These are phyloP conservation scores for Neolecta irregularis DNA, from an alignment of 1,139 yeast genomes.

Conservation along the genomic window DNA sequence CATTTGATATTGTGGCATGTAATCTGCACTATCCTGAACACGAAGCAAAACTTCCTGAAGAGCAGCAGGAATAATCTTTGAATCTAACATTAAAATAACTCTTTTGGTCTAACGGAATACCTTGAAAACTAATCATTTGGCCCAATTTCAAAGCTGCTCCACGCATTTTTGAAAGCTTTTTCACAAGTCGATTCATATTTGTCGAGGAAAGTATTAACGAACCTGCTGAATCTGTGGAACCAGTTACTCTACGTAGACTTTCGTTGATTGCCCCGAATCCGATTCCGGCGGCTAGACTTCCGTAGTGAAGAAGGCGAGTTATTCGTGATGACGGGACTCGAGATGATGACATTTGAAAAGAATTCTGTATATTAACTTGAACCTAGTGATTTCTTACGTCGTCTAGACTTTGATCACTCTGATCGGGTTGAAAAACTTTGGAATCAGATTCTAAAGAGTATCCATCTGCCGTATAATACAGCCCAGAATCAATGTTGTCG, in stretches of 20 bases:
- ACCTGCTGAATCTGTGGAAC: conserved; percentile 29
- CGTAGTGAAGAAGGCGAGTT: conserved; percentile 82
- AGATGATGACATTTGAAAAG: conserved; percentile 23
- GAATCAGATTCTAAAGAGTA: no score
- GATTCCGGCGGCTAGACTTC: conserved; percentile 80
- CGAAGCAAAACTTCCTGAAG: conserved; percentile 63
- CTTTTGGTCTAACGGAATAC: conserved; percentile 19
- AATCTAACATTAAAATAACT: conserved; percentile 19
- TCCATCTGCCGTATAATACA: no score
- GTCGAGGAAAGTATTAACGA: conserved; percentile 57
- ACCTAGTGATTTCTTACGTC: no score
- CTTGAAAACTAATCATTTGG: conserved; percentile 90
- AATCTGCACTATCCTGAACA: conserved; percentile 89
- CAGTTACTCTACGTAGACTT: conserved; percentile 48
- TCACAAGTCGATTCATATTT: conserved; percentile 48
- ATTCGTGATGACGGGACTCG: conserved; percentile 78
- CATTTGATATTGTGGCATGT: conserved; percentile 87
- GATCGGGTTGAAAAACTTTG: no score
- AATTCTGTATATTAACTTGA: no score
- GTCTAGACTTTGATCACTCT: no score
- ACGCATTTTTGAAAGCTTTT: conserved; percentile 80
- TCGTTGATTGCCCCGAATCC: conserved; percentile 76
- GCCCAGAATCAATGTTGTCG: no score
- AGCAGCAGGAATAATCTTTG: conserved; percentile 68
- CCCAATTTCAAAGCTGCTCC: conserved; percentile 97